Percentiles rank a stretch among this genome's conserved stretches.
These are phyloP conservation scores for Mortierella antarctica DNA, from an alignment of 192 early-diverging fungal genomes.

Conservation along the genomic window DNA sequence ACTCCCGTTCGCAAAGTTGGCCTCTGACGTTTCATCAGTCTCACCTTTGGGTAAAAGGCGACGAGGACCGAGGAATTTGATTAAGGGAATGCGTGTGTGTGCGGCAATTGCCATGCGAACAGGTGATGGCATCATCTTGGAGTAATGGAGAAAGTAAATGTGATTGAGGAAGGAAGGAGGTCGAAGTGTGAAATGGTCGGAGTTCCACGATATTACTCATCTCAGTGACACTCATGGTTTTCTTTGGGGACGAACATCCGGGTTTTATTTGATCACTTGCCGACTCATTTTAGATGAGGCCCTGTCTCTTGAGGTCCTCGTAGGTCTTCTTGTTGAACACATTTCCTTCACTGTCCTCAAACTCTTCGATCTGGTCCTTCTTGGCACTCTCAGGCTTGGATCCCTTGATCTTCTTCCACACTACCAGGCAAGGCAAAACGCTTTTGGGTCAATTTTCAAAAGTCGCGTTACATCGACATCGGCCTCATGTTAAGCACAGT, in stretches of 20 bases:
- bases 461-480: not conserved
- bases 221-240: slow-evolving; percentile 1
- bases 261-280: not conserved
- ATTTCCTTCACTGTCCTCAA: slow-evolving; percentile 85
- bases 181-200: not conserved
- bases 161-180: not conserved
- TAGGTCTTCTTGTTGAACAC: slow-evolving; percentile 91
- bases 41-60: slow-evolving; percentile 26
- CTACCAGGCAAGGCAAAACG: slow-evolving; percentile 44
- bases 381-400: slow-evolving; percentile 74
- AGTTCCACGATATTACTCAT: not conserved
- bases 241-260: not conserved
- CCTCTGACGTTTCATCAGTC: not conserved
- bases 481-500: no score
- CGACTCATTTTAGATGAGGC: slow-evolving; percentile 67
- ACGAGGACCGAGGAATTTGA: slow-evolving; percentile 54
- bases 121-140: slow-evolving; percentile 31
- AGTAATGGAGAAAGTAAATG: not conserved
- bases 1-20: no score
- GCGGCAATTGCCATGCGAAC: slow-evolving; percentile 19
- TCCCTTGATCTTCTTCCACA: slow-evolving; percentile 88
- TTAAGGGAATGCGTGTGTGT: slow-evolving; percentile 44
- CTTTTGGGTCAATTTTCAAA: not conserved
- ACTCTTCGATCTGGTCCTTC: slow-evolving; percentile 91
- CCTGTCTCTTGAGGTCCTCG: slow-evolving; percentile 86